Evolutionary conservation across 2,329 filamentous ascomycete genomes (phyloP), one percentile per base, ranked within the genome.

Genomic region (Thermomyces lanuginosus): DNA sequence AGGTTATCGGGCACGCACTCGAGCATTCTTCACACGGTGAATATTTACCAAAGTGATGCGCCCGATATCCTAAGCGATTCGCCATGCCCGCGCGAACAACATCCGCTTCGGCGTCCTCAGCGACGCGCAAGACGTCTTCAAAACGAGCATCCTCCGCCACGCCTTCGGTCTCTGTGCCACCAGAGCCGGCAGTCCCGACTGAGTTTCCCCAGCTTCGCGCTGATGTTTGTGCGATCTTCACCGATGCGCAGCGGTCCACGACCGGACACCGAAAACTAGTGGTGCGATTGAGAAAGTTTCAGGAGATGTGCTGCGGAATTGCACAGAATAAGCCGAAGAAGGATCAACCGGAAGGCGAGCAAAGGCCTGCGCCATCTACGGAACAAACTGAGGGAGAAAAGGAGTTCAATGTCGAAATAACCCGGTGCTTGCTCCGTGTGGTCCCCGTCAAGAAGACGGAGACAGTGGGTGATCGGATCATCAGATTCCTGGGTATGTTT

Each of bases 361-460:
- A 49, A 43, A 41, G 63, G 54, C 39, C 58, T 45, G 37, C 42
- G 12, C 39, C 51, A 19, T 45, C 46, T 3, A 53, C 61, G 7
- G 58, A 65, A 7, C 67, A 73, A 38, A 76, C 82, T 7, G 79
- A 84, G 36, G 74, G 81, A 22, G 83, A 92, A 49, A 68, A 75
- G 25, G 76, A 89, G 31, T 95, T 98, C 59, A 92, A 89, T 43
- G 59, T 64, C 15, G 86, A 98, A 50, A 72, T 95, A 31, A 67
- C 74, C 30, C 69, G 89, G 45, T 93, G 83, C 46, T 66, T 92
- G 13, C 53, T 91, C 39, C 69, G 83, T 29, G 67, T 86, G 26
- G 69, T 98, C 61, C 70, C 76, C 1, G 74, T 95, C 31, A 92
- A 86, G 62, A 95, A 93, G 62, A 76, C 79, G 19, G 89, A 98